phyloP scores from a whole-genome alignment of 495 filamentous ascomycete species.

The Darksidea phi region DNA sequence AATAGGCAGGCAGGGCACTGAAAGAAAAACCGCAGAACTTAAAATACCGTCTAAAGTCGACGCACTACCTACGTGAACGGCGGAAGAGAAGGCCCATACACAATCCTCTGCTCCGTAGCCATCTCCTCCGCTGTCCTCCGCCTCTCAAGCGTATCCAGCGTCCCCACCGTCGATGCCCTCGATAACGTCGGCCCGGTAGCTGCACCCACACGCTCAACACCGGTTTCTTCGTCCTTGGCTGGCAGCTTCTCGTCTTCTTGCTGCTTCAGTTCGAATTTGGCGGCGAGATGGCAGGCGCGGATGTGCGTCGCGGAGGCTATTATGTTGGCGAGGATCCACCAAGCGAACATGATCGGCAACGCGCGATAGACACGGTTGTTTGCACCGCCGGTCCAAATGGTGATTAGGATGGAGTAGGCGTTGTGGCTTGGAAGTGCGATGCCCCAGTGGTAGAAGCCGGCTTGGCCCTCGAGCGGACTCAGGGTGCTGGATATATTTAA shows the following conservation, averaged over 20 bases:
- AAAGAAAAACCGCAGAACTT: too few relatives aligned
- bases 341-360: slow-evolving; percentile 26
- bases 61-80: slow-evolving; percentile 16
- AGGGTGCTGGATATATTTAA: slow-evolving; percentile 20
- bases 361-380: slow-evolving; percentile 27
- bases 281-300: slow-evolving; percentile 23
- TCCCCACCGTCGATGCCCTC: background rate
- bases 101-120: slow-evolving; percentile 11
- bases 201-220: background rate
- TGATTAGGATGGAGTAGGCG: slow-evolving; percentile 24
- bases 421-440: slow-evolving; percentile 20
- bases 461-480: slow-evolving; percentile 24
- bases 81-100: slow-evolving; percentile 21
- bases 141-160: background rate
- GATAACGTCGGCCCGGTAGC: background rate
- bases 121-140: slow-evolving; percentile 3
- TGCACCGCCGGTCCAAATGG: slow-evolving; percentile 24
- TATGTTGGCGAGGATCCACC: slow-evolving; percentile 26
- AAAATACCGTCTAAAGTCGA: too few relatives aligned
- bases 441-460: slow-evolving; percentile 29
- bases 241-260: background rate
- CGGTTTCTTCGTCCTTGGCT: slow-evolving; percentile 7
- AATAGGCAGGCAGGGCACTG: too few relatives aligned
- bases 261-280: slow-evolving; percentile 3
- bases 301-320: slow-evolving; percentile 6